phyloP scores from a whole-genome alignment of 495 filamentous ascomycete species.

The Hyphodiscus hymeniophilus region DNA sequence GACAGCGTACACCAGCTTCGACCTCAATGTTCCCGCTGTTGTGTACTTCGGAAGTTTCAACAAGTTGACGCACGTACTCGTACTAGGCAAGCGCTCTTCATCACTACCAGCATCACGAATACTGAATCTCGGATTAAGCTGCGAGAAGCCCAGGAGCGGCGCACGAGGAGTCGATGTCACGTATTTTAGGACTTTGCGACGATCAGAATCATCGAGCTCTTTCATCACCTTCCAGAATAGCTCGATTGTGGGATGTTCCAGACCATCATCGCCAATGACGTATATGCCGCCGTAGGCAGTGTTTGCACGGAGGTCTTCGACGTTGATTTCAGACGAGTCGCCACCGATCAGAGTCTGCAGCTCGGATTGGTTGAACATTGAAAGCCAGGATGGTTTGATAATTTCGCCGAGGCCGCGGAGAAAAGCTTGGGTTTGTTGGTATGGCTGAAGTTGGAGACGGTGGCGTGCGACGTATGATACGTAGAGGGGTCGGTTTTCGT shows the following conservation, averaged over 20 bases:
- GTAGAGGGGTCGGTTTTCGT: conserved; percentile 86
- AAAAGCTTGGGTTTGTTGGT: conserved; percentile 75
- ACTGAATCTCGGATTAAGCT: conserved; percentile 78
- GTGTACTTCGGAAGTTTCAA: conserved; percentile 85
- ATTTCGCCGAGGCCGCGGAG: conserved; percentile 77
- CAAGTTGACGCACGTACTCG: conserved; percentile 94
- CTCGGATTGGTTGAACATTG: conserved; percentile 97
- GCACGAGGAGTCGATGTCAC: conserved; percentile 90
- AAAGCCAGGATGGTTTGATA: conserved; percentile 86
- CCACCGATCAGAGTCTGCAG: conserved; percentile 89
- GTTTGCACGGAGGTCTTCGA: conserved; percentile 79
- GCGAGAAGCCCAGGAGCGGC: conserved; percentile 84
- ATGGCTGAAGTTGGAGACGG: conserved; percentile 70
- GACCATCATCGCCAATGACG: conserved; percentile 72
- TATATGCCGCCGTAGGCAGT: conserved; percentile 88
- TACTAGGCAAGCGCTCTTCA: conserved; percentile 74
- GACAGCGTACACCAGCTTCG: conserved; percentile 84
- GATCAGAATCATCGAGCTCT: conserved; percentile 60
- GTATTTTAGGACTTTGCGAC: conserved; percentile 85
- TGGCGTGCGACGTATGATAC: conserved; percentile 85
- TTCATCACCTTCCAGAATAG: conserved; percentile 93
- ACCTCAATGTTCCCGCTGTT: conserved; percentile 50
- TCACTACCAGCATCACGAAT: conserved; percentile 84
- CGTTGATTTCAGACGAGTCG: conserved; percentile 73
- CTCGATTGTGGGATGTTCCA: conserved; percentile 75